Evolutionary conservation across 805 yeast species (phyloP).

Genomic region (Zygoascus biomembranicola): DNA sequence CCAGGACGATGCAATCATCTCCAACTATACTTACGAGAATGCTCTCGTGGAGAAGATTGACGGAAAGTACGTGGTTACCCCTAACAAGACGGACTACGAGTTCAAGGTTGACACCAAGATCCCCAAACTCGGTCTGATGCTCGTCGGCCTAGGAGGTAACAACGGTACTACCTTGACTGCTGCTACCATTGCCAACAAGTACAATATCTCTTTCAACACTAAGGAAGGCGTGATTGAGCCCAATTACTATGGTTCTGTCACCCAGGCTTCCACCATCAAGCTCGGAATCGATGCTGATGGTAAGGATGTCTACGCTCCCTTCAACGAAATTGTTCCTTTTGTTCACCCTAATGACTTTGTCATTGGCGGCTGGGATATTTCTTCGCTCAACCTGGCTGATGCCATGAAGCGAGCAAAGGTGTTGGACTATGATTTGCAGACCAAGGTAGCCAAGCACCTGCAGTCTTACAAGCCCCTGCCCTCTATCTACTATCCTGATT

Average conservation of each 20-base stretch:
- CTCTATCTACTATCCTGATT: constrained; percentile 90
- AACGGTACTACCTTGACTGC: constrained; percentile 90
- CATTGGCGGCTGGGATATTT: constrained; percentile 94
- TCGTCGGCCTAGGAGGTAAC: constrained; percentile 95
- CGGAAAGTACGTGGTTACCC: constrained; percentile 58
- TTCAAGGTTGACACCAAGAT: constrained; percentile 76
- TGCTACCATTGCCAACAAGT: constrained; percentile 76
- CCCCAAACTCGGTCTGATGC: constrained; percentile 80
- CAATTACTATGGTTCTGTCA: constrained; percentile 89
- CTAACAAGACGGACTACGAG: constrained; percentile 64
- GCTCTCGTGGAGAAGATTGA: constrained; percentile 53
- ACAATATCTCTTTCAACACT: constrained; percentile 68
- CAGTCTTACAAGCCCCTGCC: constrained; percentile 60
- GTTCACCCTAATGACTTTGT: constrained; percentile 84
- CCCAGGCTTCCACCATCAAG: constrained; percentile 85
- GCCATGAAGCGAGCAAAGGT: constrained; percentile 85
- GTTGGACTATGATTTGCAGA: constrained; percentile 76
- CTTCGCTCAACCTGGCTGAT: constrained; percentile 55
- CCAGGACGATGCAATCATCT: constrained; percentile 40
- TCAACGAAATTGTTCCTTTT: constrained; percentile 82
- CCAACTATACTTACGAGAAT: constrained; percentile 65
- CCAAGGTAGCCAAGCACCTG: constrained; percentile 59
- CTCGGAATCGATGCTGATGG: constrained; percentile 79
- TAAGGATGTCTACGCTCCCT: constrained; percentile 85
- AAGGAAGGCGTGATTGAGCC: constrained; percentile 70